A percentile compares a stretch with the other conserved stretches of the same genome.
Evolutionary conservation across 2,329 filamentous ascomycete species (phyloP).

Genomic region (Alternaria arborescens): DNA sequence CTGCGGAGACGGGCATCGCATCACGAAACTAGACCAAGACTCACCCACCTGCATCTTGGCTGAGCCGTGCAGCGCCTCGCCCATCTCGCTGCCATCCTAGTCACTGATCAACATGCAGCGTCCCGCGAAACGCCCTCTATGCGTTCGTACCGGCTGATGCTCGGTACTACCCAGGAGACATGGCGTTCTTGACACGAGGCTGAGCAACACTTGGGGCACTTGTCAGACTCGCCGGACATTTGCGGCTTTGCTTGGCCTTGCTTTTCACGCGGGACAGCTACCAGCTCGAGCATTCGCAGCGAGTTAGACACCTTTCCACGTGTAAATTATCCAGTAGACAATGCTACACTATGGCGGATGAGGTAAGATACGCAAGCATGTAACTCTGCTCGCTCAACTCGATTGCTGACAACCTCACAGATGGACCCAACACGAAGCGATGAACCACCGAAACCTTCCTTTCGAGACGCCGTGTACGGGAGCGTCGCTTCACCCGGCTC

Average conservation of each 20-base stretch:
- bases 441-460: conserved; percentile 7
- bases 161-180: conserved; percentile 8
- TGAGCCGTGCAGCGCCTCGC: background rate
- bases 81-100: background rate
- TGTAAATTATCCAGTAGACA: background rate
- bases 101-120: background rate
- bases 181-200: conserved; percentile 19
- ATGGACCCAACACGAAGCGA: conserved; percentile 8
- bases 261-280: background rate
- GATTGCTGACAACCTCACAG: conserved; percentile 15
- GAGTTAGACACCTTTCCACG: background rate
- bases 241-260: conserved; percentile 6
- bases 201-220: conserved; percentile 18
- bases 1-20: background rate
- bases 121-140: background rate
- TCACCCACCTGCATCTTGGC: background rate
- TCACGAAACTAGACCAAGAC: background rate
- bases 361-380: conserved; percentile 12
- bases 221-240: conserved; percentile 10
- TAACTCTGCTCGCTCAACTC: background rate
- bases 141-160: background rate
- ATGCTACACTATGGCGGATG: conserved; percentile 29
- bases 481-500: conserved; percentile 10
- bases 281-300: background rate
- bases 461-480: conserved; percentile 24